These are phyloP conservation scores for Caryopteris hybrid DNA, from an alignment of 305 asterid genomes.

Conservation along the genomic window DNA sequence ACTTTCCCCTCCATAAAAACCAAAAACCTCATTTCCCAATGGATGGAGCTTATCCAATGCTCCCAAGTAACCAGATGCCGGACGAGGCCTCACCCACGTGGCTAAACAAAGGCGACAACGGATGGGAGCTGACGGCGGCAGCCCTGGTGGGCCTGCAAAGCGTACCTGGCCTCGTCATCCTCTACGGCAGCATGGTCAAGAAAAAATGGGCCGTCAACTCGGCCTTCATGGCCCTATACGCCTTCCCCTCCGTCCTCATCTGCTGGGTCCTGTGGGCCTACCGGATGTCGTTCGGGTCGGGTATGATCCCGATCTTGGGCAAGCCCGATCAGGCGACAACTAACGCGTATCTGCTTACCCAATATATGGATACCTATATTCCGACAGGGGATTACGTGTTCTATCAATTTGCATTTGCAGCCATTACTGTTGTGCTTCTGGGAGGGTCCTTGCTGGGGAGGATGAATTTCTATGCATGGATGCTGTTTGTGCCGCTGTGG, in stretches of 20 bases:
- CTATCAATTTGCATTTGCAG: conserved; percentile 50
- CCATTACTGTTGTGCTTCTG: conserved; percentile 38
- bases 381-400: conserved; percentile 39
- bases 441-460: conserved; percentile 50
- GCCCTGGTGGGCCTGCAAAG: conserved; percentile 68
- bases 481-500: conserved; percentile 60
- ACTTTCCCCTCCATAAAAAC: background rate
- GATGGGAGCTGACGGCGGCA: conserved; percentile 54
- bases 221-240: conserved; percentile 60
- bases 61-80: conserved; percentile 22
- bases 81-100: conserved; percentile 40
- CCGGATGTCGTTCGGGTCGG: conserved; percentile 47
- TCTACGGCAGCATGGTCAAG: conserved; percentile 68
- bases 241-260: conserved; percentile 45
- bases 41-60: background rate
- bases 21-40: background rate
- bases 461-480: conserved; percentile 58
- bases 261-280: conserved; percentile 68
- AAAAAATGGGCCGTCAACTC: conserved; percentile 62
- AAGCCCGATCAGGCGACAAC: conserved; percentile 32
- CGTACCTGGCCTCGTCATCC: conserved; percentile 59
- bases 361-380: conserved; percentile 10
- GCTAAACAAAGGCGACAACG: conserved; percentile 67
- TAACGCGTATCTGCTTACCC: conserved; percentile 18
- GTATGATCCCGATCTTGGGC: conserved; percentile 27